Base-by-base conservation (phyloP, 805 yeast genomes). In the Wickerhamiella nectarea region DNA sequence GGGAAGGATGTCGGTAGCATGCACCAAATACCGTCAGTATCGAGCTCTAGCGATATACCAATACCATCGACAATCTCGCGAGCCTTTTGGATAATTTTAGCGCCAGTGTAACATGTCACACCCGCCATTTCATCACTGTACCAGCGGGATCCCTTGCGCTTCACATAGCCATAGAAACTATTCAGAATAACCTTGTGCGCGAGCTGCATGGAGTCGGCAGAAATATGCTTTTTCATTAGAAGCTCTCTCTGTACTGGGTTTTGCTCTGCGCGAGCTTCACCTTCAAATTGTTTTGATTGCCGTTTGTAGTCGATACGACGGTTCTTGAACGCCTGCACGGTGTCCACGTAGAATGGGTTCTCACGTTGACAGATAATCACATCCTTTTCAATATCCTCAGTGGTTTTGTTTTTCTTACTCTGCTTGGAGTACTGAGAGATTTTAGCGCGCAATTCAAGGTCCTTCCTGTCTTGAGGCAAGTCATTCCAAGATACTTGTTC, bases 51-150 rank as follows among this genome's bases (percentile, higher is more conserved):
- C 0, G 98, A 98, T 53, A 97, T 71, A 1, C 99, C 99, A 4
- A 93, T 65, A 54, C 95, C 68, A 59, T 89, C 97, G 11, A 91
- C 95, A 47, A 91, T 65, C 0, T 80, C 66, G 49, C 97, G 70
- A 0, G 99, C 99, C 91, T 89, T 82, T 63, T 93, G 97, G 67
- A 91, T 91, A 54, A 91, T 91, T 0, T 94, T 85, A 0, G 98
- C 95, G 43, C 99, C 99, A 0, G 98, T 91, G 39, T 87, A 69
- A 70, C 98, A 93, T 0, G 99, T 91, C 15, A 91, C 91, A 50
- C 99, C 99, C 0, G 98, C 99, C 98, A 93, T 91, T 61, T 91
- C 98, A 91, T 91, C 86, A 0, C 98, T 91, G 56, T 87, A 91
- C 99, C 99, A 91, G 48, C 99, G 72, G 0, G 98, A 91, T 33